Percentiles rank a stretch among this genome's conserved stretches.
These are phyloP conservation scores for Carpinus fangiana DNA, from an alignment of 306 rosid species.

Conservation along the genomic window DNA sequence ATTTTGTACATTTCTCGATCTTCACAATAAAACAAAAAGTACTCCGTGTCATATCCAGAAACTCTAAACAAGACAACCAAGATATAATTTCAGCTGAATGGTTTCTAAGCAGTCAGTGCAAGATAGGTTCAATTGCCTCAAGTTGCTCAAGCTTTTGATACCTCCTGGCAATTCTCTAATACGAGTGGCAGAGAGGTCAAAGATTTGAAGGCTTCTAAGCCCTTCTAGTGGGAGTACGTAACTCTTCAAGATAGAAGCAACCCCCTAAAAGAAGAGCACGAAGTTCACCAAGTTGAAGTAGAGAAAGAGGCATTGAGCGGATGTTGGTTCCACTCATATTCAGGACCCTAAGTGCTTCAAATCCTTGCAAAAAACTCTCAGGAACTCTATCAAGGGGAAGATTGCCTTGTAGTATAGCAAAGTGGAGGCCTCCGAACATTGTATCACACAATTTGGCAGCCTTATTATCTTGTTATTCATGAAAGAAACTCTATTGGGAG, in stretches of 20 bases:
- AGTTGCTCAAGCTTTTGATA: constrained; percentile 9
- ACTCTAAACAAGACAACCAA: constrained; percentile 22
- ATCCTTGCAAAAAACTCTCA: neutral
- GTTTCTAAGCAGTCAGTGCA: constrained; percentile 7
- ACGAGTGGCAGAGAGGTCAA: constrained; percentile 15
- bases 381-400: neutral
- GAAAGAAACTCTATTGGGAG: constrained; percentile 17
- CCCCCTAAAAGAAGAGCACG: constrained; percentile 10
- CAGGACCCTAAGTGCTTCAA: constrained; percentile 11
- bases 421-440: neutral
- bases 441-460: neutral
- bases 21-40: no score
- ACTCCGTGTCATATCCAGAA: constrained; percentile 13
- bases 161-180: constrained; percentile 17
- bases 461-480: neutral
- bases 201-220: constrained; percentile 19
- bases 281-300: constrained; percentile 9
- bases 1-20: constrained; percentile 1
- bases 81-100: constrained; percentile 7
- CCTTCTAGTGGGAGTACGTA: constrained; percentile 10
- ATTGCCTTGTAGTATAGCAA: constrained; percentile 21
- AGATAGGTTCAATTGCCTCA: constrained; percentile 25
- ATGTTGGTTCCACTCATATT: constrained; percentile 4
- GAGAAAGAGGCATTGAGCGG: constrained; percentile 13
- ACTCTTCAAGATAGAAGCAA: constrained; percentile 12